A percentile compares a stretch with the other conserved stretches of the same genome.
phyloP scores from a whole-genome alignment of 495 filamentous ascomycete genomes.

The Penicillium roqueforti region DNA sequence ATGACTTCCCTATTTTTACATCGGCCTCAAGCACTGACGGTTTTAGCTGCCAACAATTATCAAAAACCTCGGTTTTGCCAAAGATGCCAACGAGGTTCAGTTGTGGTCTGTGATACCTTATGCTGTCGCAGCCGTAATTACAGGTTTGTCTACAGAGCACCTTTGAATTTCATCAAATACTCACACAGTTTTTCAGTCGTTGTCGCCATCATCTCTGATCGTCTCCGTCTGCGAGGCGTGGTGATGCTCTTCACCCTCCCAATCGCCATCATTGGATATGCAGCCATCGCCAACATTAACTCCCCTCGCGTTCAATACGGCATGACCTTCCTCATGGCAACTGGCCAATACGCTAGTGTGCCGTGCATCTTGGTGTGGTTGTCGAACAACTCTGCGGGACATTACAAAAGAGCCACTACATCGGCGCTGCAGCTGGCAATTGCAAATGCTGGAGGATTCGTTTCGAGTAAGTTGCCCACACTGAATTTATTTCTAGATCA shows the following conservation, averaged over 20 bases:
- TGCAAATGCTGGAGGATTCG: slow-evolving; percentile 55
- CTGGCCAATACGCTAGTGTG: slow-evolving; percentile 46
- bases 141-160: slow-evolving; percentile 59
- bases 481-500: neutral
- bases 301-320: slow-evolving; percentile 45
- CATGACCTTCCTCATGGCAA: slow-evolving; percentile 52
- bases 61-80: slow-evolving; percentile 56
- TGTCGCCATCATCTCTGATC: slow-evolving; percentile 46
- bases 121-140: slow-evolving; percentile 70
- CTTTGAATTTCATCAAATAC: slow-evolving; percentile 29
- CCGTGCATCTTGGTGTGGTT: slow-evolving; percentile 56
- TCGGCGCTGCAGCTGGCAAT: slow-evolving; percentile 52
- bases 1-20: neutral
- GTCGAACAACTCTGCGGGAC: slow-evolving; percentile 54
- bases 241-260: slow-evolving; percentile 47
- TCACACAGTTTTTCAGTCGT: slow-evolving; percentile 22
- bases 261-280: slow-evolving; percentile 47
- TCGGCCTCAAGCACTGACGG: neutral
- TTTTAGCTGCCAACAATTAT: slow-evolving; percentile 72
- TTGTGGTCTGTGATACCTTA: slow-evolving; percentile 86
- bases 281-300: slow-evolving; percentile 44
- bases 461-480: slow-evolving; percentile 46
- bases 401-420: slow-evolving; percentile 58
- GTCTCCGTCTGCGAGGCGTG: slow-evolving; percentile 39
- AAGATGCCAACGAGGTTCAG: slow-evolving; percentile 65